Conservation (phyloP, 345 rosid species). For the Brassica rapa region DNA sequence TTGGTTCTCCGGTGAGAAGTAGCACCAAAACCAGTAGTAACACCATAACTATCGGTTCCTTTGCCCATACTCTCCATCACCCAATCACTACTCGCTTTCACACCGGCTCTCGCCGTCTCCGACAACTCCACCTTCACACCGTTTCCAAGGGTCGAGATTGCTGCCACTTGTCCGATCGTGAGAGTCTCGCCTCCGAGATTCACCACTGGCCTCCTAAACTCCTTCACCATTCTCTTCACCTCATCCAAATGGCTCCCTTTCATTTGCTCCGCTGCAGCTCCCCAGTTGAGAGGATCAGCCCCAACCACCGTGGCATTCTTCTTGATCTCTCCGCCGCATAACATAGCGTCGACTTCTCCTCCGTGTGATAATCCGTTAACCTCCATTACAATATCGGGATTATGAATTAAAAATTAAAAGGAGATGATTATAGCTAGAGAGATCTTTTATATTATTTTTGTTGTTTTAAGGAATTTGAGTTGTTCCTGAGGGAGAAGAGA, state of each 20-base stretch:
- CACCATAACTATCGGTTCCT: slow-evolving; percentile 71
- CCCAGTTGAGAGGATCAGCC: slow-evolving; percentile 75
- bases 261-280: slow-evolving; percentile 64
- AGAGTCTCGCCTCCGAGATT: slow-evolving; percentile 70
- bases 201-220: slow-evolving; percentile 60
- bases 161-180: slow-evolving; percentile 79
- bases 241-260: slow-evolving; percentile 87
- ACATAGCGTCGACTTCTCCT: slow-evolving; percentile 30
- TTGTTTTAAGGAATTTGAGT: slow-evolving; percentile 32
- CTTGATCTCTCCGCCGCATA: slow-evolving; percentile 36
- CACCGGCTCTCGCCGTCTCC: slow-evolving; percentile 57
- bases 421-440: slow-evolving; percentile 20
- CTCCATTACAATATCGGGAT: slow-evolving; percentile 26
- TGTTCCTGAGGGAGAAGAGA: slow-evolving; percentile 39
- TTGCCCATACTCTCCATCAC: slow-evolving; percentile 77
- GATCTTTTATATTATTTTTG: neutral
- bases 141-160: slow-evolving; percentile 45
- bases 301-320: neutral
- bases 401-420: neutral
- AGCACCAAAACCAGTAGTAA: slow-evolving; percentile 80
- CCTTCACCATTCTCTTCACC: slow-evolving; percentile 72
- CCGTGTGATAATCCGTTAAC: slow-evolving; percentile 24
- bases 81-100: slow-evolving; percentile 83
- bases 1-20: slow-evolving; percentile 77
- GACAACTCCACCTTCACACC: slow-evolving; percentile 54